phyloP scores from a whole-genome alignment of 371 early-diverging fungal species.

The Phascolomyces articulosus region DNA sequence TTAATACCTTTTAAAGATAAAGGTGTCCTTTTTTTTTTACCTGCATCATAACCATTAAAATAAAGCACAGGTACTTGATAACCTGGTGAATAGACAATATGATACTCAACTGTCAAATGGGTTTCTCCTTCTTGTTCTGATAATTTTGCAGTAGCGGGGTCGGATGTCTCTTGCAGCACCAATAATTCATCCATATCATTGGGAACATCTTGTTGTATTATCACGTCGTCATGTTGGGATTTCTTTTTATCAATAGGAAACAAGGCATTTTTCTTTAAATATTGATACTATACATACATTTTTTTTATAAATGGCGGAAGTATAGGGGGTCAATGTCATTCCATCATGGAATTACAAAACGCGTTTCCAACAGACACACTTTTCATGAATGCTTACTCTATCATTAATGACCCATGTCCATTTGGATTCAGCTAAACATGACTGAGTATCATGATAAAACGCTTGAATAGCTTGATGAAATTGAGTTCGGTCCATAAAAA shows the following conservation, averaged over 20 bases:
- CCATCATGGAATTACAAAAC: too few relatives aligned
- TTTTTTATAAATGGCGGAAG: too few relatives aligned
- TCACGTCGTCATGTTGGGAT: background rate
- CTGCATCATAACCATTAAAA: conserved; percentile 53
- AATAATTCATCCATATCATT: background rate
- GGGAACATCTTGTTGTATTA: too few relatives aligned
- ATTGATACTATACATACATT: background rate
- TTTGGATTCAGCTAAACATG: background rate
- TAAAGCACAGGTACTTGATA: conserved; percentile 78
- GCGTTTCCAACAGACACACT: too few relatives aligned
- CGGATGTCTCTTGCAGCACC: background rate
- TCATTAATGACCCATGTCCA: background rate
- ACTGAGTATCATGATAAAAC: background rate
- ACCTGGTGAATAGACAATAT: conserved; percentile 67
- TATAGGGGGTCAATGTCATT: too few relatives aligned
- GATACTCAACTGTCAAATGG: conserved; percentile 56
- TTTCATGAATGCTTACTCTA: conserved; percentile 4
- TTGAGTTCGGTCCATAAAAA: conserved; percentile 4
- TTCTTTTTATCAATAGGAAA: background rate
- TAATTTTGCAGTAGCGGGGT: background rate
- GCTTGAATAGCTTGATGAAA: conserved; percentile 7
- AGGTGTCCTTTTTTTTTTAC: too few relatives aligned
- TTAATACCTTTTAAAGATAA: too few relatives aligned
- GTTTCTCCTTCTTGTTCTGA: background rate
- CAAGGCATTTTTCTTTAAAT: background rate